Evolutionary conservation across 352 stramenopile species (phyloP).

Genomic region (Pythium chondricola): DNA sequence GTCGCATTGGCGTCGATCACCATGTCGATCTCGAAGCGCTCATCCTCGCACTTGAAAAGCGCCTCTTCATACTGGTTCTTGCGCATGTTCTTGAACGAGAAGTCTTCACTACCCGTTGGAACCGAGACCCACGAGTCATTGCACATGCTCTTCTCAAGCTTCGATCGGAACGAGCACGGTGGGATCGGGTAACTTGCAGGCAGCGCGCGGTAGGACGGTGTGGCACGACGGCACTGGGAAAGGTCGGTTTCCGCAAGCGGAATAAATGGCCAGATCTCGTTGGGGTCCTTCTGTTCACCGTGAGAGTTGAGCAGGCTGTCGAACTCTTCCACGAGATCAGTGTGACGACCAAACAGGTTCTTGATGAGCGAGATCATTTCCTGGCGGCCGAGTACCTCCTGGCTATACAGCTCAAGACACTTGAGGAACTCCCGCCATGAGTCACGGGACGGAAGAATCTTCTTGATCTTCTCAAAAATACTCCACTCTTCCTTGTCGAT

Average conservation of each 20-base stretch:
- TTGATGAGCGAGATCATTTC: constrained; percentile 85
- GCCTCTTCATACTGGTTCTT: constrained; percentile 99
- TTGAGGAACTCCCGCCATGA: constrained; percentile 98
- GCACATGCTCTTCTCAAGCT: constrained; percentile 88
- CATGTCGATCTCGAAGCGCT: constrained; percentile 92
- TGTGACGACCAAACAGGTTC: constrained; percentile 86
- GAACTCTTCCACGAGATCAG: constrained; percentile 79
- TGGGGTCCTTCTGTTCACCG: constrained; percentile 70
- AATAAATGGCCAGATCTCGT: constrained; percentile 90
- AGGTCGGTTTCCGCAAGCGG: constrained; percentile 89
- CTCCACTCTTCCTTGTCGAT: constrained; percentile 84
- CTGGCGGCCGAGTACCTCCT: constrained; percentile 93
- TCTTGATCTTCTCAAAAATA: constrained; percentile 95
- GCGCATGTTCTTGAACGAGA: constrained; percentile 98
- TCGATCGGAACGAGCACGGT: constrained; percentile 93
- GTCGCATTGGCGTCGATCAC: constrained; percentile 96
- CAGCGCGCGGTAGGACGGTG: constrained; percentile 96
- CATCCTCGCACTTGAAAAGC: constrained; percentile 99
- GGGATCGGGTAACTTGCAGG: constrained; percentile 96
- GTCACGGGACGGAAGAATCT: constrained; percentile 88
- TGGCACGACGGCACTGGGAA: constrained; percentile 86
- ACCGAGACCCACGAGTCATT: constrained; percentile 98
- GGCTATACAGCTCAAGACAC: constrained; percentile 96
- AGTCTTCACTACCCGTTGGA: constrained; percentile 98
- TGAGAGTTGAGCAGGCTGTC: constrained; percentile 67